A percentile compares a stretch with the other conserved stretches of the same genome.
phyloP scores from a whole-genome alignment of 2,329 filamentous ascomycete genomes.

The Pestalotiopsis sp. region DNA sequence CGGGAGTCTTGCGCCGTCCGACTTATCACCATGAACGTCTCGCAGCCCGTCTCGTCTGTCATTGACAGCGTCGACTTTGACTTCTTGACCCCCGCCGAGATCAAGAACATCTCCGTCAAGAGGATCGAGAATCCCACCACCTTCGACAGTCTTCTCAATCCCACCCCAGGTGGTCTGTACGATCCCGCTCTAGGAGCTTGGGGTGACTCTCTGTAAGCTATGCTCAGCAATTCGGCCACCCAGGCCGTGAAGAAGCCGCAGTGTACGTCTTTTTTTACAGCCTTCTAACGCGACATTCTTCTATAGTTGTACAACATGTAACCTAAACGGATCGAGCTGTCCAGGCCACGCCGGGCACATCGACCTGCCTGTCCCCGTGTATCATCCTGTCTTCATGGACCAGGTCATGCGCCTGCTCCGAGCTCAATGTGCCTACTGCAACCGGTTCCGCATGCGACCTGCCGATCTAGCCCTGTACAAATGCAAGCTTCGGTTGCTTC shows the following conservation, averaged over 20 bases:
- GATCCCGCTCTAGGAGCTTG: constrained; percentile 90
- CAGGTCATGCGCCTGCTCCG: constrained; percentile 83
- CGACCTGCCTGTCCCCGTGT: constrained; percentile 77
- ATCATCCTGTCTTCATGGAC: constrained; percentile 96
- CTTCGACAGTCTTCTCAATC: constrained; percentile 90
- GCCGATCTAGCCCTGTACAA: constrained; percentile 75
- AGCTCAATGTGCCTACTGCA: constrained; percentile 88
- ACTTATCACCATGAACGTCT: constrained; percentile 60
- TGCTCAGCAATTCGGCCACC: neutral
- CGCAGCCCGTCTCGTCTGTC: constrained; percentile 79
- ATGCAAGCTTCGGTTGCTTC: constrained; percentile 83
- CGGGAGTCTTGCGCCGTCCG: constrained; percentile 6
- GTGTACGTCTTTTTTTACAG: neutral
- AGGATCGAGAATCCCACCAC: constrained; percentile 90
- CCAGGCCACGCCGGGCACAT: constrained; percentile 95
- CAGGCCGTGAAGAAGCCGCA: neutral
- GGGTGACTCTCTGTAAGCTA: constrained; percentile 76
- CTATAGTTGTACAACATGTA: constrained; percentile 85
- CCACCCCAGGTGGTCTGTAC: constrained; percentile 87
- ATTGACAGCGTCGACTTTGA: constrained; percentile 89
- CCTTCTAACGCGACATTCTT: neutral
- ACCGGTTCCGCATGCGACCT: constrained; percentile 77
- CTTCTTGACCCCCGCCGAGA: constrained; percentile 79
- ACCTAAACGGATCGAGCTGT: constrained; percentile 77
- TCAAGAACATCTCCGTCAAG: constrained; percentile 87